These are phyloP conservation scores for Cornus controversa DNA, from an alignment of 148 eudicot genomes.

Conservation along the genomic window DNA sequence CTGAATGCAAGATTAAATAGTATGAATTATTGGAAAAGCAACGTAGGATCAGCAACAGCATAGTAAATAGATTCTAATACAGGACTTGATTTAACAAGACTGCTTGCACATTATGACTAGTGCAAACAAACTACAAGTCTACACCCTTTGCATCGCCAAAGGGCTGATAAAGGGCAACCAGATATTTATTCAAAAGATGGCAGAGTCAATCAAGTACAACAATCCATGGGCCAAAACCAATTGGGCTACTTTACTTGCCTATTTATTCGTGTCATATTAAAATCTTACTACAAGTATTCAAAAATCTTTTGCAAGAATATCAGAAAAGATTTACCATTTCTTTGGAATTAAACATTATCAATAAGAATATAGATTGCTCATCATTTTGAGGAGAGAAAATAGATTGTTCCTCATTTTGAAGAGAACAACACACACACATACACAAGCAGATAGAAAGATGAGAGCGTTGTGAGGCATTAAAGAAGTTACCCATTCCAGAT, in stretches of 20 bases:
- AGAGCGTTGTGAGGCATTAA: not conserved
- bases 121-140: not conserved
- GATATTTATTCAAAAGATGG: not conserved
- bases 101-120: not conserved
- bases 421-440: not conserved
- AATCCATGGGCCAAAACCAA: not conserved
- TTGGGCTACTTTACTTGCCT: not conserved
- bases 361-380: too few relatives aligned
- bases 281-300: too few relatives aligned
- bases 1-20: constrained; percentile 38
- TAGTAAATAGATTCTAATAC: not conserved
- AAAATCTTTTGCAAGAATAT: too few relatives aligned
- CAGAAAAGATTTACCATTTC: too few relatives aligned
- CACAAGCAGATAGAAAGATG: not conserved
- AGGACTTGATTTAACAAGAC: not conserved
- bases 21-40: constrained; percentile 5
- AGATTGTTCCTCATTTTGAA: too few relatives aligned
- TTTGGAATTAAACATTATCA: too few relatives aligned
- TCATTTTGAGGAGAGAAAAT: not conserved
- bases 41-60: not conserved
- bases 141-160: not conserved
- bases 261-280: not conserved
- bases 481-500: constrained; percentile 85
- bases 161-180: not conserved
- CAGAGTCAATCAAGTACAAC: not conserved